phyloP scores from a whole-genome alignment of 805 yeast genomes.

The Wickerhamomyces subpelliculosus region DNA sequence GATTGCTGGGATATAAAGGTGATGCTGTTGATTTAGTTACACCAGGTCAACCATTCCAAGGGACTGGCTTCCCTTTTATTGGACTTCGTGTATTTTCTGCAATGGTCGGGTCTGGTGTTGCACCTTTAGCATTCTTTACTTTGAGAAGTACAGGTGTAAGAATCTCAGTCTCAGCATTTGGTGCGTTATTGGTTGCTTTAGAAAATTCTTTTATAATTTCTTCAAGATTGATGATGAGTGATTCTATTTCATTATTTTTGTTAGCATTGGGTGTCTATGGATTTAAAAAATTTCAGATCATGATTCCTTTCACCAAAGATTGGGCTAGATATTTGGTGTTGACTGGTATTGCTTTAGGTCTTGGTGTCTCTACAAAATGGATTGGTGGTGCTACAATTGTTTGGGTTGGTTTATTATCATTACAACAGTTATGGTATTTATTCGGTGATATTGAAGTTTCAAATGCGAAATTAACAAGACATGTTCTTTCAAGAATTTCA shows the following conservation, averaged over 20 bases:
- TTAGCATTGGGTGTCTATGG: constrained; percentile 42
- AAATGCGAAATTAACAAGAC: constrained; percentile 29
- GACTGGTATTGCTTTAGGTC: constrained; percentile 47
- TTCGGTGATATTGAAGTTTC: constrained; percentile 60
- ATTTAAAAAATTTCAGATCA: constrained; percentile 41
- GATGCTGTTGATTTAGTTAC: constrained; percentile 8
- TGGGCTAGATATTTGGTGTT: constrained; percentile 50
- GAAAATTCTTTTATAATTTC: constrained; percentile 64
- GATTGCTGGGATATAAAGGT: constrained; percentile 46
- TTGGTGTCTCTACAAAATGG: constrained; percentile 56
- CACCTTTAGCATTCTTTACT: constrained; percentile 46
- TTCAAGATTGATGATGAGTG: constrained; percentile 45
- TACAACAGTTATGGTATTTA: constrained; percentile 50
- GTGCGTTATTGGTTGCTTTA: constrained; percentile 43
- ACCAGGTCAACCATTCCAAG: constrained; percentile 10
- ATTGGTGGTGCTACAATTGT: constrained; percentile 60
- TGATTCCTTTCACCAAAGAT: constrained; percentile 33
- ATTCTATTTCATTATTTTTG: constrained; percentile 37
- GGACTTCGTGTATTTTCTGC: constrained; percentile 54
- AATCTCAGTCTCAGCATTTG: constrained; percentile 40
- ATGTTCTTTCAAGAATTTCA: constrained; percentile 31
- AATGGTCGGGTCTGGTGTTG: constrained; percentile 43
- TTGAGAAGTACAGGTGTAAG: constrained; percentile 52
- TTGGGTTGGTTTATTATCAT: constrained; percentile 50
- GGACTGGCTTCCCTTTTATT: constrained; percentile 36